Percentiles rank a stretch among this genome's conserved stretches.
These are phyloP conservation scores for Podaxis sp. DNA, from an alignment of 768 basidiomycete genomes.

Conservation along the genomic window DNA sequence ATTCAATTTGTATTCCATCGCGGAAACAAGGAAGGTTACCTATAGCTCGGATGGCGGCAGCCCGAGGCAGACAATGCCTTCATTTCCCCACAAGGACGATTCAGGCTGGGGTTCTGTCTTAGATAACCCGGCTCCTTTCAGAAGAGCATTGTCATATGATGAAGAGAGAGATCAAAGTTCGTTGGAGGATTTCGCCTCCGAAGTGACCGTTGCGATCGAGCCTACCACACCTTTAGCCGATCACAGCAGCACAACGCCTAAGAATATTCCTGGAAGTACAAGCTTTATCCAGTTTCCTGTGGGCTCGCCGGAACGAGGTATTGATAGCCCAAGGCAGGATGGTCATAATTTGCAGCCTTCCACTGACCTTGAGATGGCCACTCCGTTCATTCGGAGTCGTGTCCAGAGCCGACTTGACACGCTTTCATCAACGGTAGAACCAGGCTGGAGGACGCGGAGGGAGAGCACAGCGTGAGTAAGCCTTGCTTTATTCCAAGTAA, in stretches of 20 bases:
- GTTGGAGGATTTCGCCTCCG: constrained; percentile 35
- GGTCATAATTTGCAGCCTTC: constrained; percentile 49
- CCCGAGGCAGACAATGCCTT: constrained; percentile 51
- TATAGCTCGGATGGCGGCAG: constrained; percentile 52
- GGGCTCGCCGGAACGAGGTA: constrained; percentile 63
- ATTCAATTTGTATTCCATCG: constrained; percentile 79
- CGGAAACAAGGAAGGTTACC: constrained; percentile 59
- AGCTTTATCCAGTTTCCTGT: constrained; percentile 82
- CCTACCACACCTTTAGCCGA: constrained; percentile 37
- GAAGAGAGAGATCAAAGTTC: constrained; percentile 53
- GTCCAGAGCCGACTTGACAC: constrained; percentile 74
- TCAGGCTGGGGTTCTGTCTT: constrained; percentile 41
- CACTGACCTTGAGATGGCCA: constrained; percentile 66
- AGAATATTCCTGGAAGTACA: constrained; percentile 43
- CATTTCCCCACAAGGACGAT: constrained; percentile 35
- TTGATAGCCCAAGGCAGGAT: constrained; percentile 10
- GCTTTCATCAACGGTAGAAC: constrained; percentile 44
- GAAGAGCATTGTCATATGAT: constrained; percentile 70
- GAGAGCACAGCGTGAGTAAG: constrained; percentile 83
- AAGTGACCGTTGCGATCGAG: constrained; percentile 25
- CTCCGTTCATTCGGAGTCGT: constrained; percentile 82
- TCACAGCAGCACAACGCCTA: constrained; percentile 49
- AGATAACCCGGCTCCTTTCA: constrained; percentile 70
- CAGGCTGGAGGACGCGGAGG: constrained; percentile 81
- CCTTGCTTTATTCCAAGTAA: constrained; percentile 5